These are phyloP conservation scores for Mediolabrus comicus DNA, from an alignment of 108 stramenopile species.

Conservation along the genomic window DNA sequence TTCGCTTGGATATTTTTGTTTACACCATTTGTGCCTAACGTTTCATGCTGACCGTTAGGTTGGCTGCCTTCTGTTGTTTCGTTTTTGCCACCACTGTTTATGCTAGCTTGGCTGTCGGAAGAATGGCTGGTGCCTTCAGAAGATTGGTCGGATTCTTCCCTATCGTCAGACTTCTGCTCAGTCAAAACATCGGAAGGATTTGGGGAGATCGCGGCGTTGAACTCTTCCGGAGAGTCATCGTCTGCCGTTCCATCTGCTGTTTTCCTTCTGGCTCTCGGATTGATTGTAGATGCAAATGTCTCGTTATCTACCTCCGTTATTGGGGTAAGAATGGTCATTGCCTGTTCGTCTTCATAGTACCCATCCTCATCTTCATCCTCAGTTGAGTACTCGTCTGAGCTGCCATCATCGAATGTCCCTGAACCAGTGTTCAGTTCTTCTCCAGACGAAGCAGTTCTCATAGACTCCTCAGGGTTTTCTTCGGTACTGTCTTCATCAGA, in stretches of 20 bases:
- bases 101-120: not conserved
- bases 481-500: conserved; percentile 1
- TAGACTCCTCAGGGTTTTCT: not conserved
- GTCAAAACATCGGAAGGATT: not conserved
- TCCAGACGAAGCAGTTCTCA: conserved; percentile 1
- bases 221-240: not conserved
- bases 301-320: conserved; percentile 8
- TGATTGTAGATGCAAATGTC: not conserved
- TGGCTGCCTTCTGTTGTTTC: not conserved
- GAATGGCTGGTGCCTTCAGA: not conserved
- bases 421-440: not conserved
- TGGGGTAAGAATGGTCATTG: conserved; percentile 10
- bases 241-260: no score
- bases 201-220: not conserved
- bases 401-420: not conserved
- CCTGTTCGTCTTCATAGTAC: conserved; percentile 5
- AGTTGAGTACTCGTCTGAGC: conserved; percentile 1
- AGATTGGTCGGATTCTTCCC: not conserved
- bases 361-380: conserved; percentile 4
- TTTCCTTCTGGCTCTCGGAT: no score
- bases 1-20: not conserved
- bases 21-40: not conserved
- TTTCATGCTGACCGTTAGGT: not conserved
- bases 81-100: not conserved
- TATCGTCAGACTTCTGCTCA: not conserved